Evolutionary conservation across 176 grass and related monocot species (phyloP).

Genomic region (Avena eriantha): DNA sequence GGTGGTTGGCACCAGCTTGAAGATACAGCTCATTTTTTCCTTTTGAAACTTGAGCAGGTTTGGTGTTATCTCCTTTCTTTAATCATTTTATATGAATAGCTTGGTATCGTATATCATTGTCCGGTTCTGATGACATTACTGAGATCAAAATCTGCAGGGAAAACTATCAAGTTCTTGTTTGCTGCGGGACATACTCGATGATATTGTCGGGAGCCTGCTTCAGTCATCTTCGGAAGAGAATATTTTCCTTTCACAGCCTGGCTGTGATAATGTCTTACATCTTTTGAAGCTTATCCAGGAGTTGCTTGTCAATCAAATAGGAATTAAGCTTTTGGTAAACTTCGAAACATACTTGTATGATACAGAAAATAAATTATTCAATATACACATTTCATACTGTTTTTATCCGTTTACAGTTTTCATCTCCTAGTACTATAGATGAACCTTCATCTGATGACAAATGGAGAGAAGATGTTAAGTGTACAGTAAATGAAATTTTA

Average conservation of each 20-base stretch:
- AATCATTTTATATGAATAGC: conserved; percentile 14
- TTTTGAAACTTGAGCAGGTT: conserved; percentile 75
- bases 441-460: conserved; percentile 46
- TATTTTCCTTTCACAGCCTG: conserved; percentile 84
- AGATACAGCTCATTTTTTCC: conserved; percentile 81
- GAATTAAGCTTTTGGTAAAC: conserved; percentile 78
- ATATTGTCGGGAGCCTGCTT: conserved; percentile 66
- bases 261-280: conserved; percentile 81
- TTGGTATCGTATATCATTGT: conserved; percentile 11
- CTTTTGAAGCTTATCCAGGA: conserved; percentile 90
- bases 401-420: conserved; percentile 56
- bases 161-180: conserved; percentile 48
- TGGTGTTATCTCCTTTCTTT: conserved; percentile 30
- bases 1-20: conserved; percentile 96
- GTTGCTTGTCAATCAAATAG: conserved; percentile 74
- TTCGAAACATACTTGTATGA: conserved; percentile 48
- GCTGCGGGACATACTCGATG: conserved; percentile 80
- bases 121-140: conserved; percentile 14
- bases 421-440: conserved; percentile 45
- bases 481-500: conserved; percentile 53
- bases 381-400: conserved; percentile 21
- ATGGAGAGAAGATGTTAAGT: conserved; percentile 58
- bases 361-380: conserved; percentile 23
- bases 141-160: conserved; percentile 54
- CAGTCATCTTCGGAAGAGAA: conserved; percentile 78